Evolutionary conservation across 108 stramenopile species (phyloP).

Genomic region (Cyclotella kingstonii): DNA sequence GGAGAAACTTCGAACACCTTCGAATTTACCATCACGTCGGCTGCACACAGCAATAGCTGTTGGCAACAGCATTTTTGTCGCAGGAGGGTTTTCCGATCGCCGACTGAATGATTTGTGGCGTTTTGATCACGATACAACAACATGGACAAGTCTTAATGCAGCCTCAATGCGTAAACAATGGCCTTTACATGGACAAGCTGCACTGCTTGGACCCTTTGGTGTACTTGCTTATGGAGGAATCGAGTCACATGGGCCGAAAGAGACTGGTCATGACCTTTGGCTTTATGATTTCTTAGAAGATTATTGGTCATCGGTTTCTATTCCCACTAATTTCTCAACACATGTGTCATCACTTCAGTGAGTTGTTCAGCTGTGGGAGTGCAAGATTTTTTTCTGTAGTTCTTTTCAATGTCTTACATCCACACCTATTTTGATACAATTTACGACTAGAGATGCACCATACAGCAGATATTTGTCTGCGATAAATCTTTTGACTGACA

Average conservation of each 20-base stretch:
- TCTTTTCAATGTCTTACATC: too few relatives aligned
- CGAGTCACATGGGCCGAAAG: background rate
- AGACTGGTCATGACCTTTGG: constrained; percentile 15
- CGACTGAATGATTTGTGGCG: constrained; percentile 34
- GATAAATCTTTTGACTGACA: constrained; percentile 9
- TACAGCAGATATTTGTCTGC: constrained; percentile 16
- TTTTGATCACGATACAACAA: constrained; percentile 22
- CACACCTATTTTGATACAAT: too few relatives aligned
- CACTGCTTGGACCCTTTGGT: constrained; percentile 29
- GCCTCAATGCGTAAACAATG: background rate
- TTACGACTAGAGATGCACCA: constrained; percentile 7
- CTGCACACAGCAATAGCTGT: constrained; percentile 31
- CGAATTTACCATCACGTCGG: constrained; percentile 8
- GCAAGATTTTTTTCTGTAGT: too few relatives aligned
- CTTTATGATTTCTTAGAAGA: constrained; percentile 18
- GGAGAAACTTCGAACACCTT: constrained; percentile 15
- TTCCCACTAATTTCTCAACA: background rate
- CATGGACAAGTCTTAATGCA: constrained; percentile 23
- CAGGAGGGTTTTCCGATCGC: constrained; percentile 21
- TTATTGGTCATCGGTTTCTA: constrained; percentile 13
- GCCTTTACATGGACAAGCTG: constrained; percentile 11
- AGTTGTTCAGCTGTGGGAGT: too few relatives aligned
- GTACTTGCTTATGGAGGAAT: constrained; percentile 28
- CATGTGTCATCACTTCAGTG: background rate
- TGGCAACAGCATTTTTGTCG: constrained; percentile 28